phyloP scores from a whole-genome alignment of 306 rosid species.

The Quercus wislizeni region DNA sequence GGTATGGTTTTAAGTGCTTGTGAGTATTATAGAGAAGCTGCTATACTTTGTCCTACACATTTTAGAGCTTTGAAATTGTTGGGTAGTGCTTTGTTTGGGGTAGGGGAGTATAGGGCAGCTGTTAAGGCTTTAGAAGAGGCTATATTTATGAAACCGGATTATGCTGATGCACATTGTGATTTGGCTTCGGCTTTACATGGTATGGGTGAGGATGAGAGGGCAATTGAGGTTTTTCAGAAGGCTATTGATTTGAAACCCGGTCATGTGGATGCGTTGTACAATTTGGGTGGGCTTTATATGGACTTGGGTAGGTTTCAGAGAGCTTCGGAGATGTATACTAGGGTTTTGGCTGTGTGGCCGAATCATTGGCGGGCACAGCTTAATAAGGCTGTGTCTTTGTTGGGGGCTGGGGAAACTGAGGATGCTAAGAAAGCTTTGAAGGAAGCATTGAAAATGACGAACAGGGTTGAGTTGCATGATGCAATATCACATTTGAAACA shows the following conservation, averaged over 20 bases:
- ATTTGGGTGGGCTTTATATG: slow-evolving; percentile 96
- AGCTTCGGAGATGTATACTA: slow-evolving; percentile 97
- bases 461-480: slow-evolving; percentile 95
- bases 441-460: slow-evolving; percentile 97
- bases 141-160: slow-evolving; percentile 91
- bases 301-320: slow-evolving; percentile 90
- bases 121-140: slow-evolving; percentile 96
- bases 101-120: slow-evolving; percentile 95
- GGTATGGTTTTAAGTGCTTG: slow-evolving; percentile 99
- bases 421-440: slow-evolving; percentile 89
- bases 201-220: slow-evolving; percentile 91
- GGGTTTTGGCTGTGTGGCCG: slow-evolving; percentile 94
- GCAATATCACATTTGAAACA: slow-evolving; percentile 95
- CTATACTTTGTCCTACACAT: slow-evolving; percentile 95
- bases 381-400: slow-evolving; percentile 91
- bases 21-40: slow-evolving; percentile 98
- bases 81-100: slow-evolving; percentile 97
- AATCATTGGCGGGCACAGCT: slow-evolving; percentile 99
- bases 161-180: slow-evolving; percentile 97
- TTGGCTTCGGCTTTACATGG: slow-evolving; percentile 97
- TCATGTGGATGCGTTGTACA: slow-evolving; percentile 90
- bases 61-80: slow-evolving; percentile 94
- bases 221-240: slow-evolving; percentile 91
- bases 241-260: slow-evolving; percentile 97
- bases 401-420: slow-evolving; percentile 91